Percentiles rank a stretch among this genome's conserved stretches.
Conservation (phyloP, 805 yeast species). For the Yamadazyma akitaensis region DNA sequence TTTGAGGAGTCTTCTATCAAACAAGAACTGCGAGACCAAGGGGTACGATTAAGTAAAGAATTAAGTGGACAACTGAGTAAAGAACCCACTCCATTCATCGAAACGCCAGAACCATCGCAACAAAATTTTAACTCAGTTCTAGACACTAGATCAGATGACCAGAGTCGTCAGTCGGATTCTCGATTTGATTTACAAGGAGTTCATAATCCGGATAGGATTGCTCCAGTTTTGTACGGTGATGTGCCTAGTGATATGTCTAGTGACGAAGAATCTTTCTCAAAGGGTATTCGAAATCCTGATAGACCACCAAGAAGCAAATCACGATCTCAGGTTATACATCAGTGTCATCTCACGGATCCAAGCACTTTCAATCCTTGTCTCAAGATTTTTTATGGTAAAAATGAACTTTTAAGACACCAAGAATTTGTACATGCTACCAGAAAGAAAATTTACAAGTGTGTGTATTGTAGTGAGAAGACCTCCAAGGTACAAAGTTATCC, state of each 20-base stretch:
- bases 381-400: constrained; percentile 42
- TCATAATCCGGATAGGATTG: not conserved
- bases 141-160: not conserved
- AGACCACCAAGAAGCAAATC: constrained; percentile 5
- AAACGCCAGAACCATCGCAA: not conserved
- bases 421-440: constrained; percentile 46
- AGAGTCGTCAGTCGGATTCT: not conserved
- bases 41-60: not conserved
- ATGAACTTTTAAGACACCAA: constrained; percentile 42
- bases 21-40: not conserved
- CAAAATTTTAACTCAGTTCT: not conserved
- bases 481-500: constrained; percentile 40
- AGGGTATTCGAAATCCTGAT: constrained; percentile 4
- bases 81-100: not conserved
- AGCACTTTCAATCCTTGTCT: constrained; percentile 28
- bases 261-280: constrained; percentile 6
- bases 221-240: not conserved
- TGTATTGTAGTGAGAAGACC: constrained; percentile 35
- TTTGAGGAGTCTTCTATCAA: not conserved
- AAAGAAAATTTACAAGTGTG: constrained; percentile 40
- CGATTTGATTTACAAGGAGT: not conserved
- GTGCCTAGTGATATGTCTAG: constrained; percentile 7
- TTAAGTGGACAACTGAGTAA: not conserved
- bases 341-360: constrained; percentile 39
- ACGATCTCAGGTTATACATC: constrained; percentile 28